Evolutionary conservation across 2,329 filamentous ascomycete genomes (phyloP), one percentile per base, ranked within the genome.

Genomic region (Pseudogymnoascus sp.): DNA sequence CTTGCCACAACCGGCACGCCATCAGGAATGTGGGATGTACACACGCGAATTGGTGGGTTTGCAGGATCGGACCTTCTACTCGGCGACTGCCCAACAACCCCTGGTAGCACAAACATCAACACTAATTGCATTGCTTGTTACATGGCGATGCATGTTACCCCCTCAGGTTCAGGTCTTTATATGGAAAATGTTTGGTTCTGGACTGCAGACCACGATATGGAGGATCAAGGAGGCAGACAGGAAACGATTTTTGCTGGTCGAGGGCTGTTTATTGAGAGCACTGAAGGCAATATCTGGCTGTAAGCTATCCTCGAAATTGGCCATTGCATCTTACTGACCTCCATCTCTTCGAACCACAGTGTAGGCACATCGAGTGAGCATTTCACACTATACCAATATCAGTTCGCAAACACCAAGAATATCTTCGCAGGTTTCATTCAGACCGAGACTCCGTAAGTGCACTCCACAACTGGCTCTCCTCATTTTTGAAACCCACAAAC

Each of bases 321-420:
- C 35, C 35, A 5, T 10, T 86, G 87, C 70, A 83, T 88, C 74
- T 83, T 88, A 72, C 88, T 91, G 74, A 89, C 91, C 74, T 86
- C 89, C 77, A 11, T 85, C 95, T 70, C 95, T 88, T 14, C 22
- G 8, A 46, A 46, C 82, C 92, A 89, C 74, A 91, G 90, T 60
- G 74, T 80, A 59, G 82, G 80, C 28, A 81, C 79, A 2, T 77
- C 77, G 0, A 79, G 78, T 26, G 82, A 84, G 70, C 82, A 84
- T 70, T 74, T 76, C 60, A 75, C 77, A 4, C 71, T 84, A 35
- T 84, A 84, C 70, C 78, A 84, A 67, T 81, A 82, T 70, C 78
- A 82, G 59, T 74, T 83, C 63, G 72, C 78, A 65, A 74, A 68
- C 19, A 70, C 70, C 1, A 62, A 69, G 60, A 68, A 71, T 41